Percentiles rank a stretch among this genome's conserved stretches.
These are phyloP conservation scores for Gastrolobium villosum DNA, from an alignment of 306 rosid species.

Conservation along the genomic window DNA sequence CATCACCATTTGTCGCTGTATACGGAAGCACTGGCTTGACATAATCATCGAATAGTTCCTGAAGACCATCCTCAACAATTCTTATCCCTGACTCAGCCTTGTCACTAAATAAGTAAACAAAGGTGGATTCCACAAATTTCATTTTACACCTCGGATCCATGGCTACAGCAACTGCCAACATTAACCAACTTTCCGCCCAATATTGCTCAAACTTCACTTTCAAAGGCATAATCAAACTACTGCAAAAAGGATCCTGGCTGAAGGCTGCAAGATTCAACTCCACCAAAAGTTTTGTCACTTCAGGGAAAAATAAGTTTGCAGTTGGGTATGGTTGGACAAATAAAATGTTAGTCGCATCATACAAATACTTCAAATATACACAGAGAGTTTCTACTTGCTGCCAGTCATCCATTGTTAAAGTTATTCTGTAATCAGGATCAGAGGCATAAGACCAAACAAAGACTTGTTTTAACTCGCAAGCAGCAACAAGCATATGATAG, in stretches of 20 bases:
- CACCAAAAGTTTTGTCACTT: conserved; percentile 68
- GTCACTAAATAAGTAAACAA: conserved; percentile 70
- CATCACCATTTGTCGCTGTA: conserved; percentile 57
- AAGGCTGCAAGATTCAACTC: conserved; percentile 69
- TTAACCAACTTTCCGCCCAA: conserved; percentile 81
- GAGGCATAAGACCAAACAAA: conserved; percentile 71
- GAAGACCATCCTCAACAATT: conserved; percentile 73
- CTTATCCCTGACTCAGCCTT: conserved; percentile 76
- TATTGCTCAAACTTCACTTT: conserved; percentile 76
- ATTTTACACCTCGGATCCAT: conserved; percentile 95
- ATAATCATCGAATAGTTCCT: conserved; percentile 74
- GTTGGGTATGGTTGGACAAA: conserved; percentile 75
- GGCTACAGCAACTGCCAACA: conserved; percentile 78
- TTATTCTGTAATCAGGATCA: conserved; percentile 66
- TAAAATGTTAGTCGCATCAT: conserved; percentile 75
- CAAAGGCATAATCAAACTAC: conserved; percentile 70
- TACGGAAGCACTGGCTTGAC: conserved; percentile 65
- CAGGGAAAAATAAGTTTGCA: conserved; percentile 76
- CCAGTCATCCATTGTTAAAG: conserved; percentile 76
- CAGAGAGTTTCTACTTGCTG: conserved; percentile 74
- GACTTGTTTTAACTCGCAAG: conserved; percentile 82
- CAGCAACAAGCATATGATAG: conserved; percentile 82
- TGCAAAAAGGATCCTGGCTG: conserved; percentile 71
- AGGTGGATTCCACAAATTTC: conserved; percentile 81
- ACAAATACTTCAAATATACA: conserved; percentile 72